These are phyloP conservation scores for Pinus albicaulis DNA, from an alignment of 75 land plant species.

Conservation along the genomic window DNA sequence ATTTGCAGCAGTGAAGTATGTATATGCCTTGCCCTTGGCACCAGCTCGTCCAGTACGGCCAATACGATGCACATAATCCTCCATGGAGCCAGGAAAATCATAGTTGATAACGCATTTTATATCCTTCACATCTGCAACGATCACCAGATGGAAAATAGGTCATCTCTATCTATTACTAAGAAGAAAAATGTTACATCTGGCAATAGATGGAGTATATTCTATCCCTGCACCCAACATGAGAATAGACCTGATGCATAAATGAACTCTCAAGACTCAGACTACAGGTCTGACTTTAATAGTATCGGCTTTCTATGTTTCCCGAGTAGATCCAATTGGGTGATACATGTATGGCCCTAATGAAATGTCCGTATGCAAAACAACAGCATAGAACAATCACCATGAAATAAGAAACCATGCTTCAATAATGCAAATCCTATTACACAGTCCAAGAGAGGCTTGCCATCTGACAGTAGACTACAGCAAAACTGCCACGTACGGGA, in stretches of 20 bases:
- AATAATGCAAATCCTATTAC: neutral
- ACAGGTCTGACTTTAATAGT: neutral
- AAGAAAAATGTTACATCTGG: neutral
- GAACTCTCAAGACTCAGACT: neutral
- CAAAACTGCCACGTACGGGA: constrained; percentile 23
- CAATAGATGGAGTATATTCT: neutral
- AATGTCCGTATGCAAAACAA: neutral
- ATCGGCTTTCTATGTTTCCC: neutral
- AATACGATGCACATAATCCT: constrained; percentile 98
- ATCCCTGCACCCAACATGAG: neutral
- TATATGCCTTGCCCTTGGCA: constrained; percentile 95
- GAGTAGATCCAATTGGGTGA: neutral
- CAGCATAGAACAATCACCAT: neutral
- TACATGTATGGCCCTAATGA: neutral
- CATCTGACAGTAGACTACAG: neutral
- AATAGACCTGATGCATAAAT: neutral
- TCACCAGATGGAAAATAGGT: neutral
- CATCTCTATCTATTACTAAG: neutral
- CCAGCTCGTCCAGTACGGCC: constrained; percentile 99
- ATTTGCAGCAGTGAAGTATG: constrained; percentile 97
- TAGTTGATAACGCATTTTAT: constrained; percentile 96
- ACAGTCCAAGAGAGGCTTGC: neutral
- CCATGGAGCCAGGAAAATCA: constrained; percentile 98
- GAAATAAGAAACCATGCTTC: neutral
- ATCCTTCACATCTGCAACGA: constrained; percentile 91